phyloP scores from a whole-genome alignment of 1,284 basidiomycete species.

The Exobasidium rhododendri region DNA sequence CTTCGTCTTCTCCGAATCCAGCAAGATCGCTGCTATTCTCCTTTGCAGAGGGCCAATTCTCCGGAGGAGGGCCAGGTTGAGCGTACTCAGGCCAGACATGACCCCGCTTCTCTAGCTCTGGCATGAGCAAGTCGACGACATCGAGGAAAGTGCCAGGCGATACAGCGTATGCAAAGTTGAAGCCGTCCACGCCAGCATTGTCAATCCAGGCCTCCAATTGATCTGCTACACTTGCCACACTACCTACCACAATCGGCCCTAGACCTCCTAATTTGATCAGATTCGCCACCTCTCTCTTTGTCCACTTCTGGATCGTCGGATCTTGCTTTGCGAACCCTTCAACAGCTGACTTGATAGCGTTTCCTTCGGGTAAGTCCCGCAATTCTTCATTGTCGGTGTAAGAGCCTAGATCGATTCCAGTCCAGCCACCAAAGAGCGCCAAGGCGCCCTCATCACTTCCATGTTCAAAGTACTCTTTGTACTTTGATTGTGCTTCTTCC shows the following conservation, averaged over 20 bases:
- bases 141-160: slow-evolving; percentile 44
- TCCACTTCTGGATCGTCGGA: slow-evolving; percentile 47
- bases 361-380: slow-evolving; percentile 23
- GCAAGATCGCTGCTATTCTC: neutral
- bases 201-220: slow-evolving; percentile 43
- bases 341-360: slow-evolving; percentile 49
- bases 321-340: slow-evolving; percentile 45
- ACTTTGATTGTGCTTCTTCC: slow-evolving; percentile 49
- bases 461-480: slow-evolving; percentile 37
- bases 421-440: slow-evolving; percentile 54
- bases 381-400: slow-evolving; percentile 48
- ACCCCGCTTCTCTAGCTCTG: slow-evolving; percentile 42
- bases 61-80: slow-evolving; percentile 10
- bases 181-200: slow-evolving; percentile 41
- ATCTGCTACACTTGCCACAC: slow-evolving; percentile 29
- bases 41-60: slow-evolving; percentile 12
- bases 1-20: slow-evolving; percentile 33
- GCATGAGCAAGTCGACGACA: slow-evolving; percentile 38
- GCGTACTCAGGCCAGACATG: slow-evolving; percentile 48
- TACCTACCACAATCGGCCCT: slow-evolving; percentile 42
- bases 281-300: slow-evolving; percentile 38
- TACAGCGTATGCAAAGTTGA: slow-evolving; percentile 28
- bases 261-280: slow-evolving; percentile 50
- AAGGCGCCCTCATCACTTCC: slow-evolving; percentile 49
- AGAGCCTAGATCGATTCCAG: slow-evolving; percentile 39